phyloP scores from a whole-genome alignment of 2,329 filamentous ascomycete genomes.

The Trichoderma citrinoviride region DNA sequence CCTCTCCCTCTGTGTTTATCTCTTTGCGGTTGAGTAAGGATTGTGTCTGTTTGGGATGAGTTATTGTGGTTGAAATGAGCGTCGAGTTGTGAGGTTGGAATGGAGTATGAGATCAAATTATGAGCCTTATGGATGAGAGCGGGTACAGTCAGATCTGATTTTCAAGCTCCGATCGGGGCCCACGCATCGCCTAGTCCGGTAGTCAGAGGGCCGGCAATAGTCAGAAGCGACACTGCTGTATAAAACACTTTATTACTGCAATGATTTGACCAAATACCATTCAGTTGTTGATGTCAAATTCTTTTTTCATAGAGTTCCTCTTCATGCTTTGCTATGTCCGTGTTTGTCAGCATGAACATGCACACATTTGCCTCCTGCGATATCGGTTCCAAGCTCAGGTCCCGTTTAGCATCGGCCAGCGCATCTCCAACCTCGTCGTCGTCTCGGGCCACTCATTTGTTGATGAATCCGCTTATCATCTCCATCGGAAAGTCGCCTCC shows the following conservation, averaged over 20 bases:
- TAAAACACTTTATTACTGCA: background rate
- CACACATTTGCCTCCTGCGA: too few relatives aligned
- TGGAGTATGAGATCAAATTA: background rate
- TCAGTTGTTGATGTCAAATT: too few relatives aligned
- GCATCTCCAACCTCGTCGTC: too few relatives aligned
- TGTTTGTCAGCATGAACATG: too few relatives aligned
- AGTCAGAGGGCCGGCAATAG: background rate
- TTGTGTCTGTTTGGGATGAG: background rate
- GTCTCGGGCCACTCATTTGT: too few relatives aligned
- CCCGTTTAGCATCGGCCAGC: too few relatives aligned
- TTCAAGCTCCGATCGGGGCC: slow-evolving; percentile 13
- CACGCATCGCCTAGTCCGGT: background rate
- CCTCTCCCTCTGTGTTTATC: background rate
- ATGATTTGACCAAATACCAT: background rate
- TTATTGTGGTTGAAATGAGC: background rate
- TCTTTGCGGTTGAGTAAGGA: background rate
- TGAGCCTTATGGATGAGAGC: background rate
- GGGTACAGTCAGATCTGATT: slow-evolving; percentile 6
- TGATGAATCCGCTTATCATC: background rate
- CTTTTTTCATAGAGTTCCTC: too few relatives aligned
- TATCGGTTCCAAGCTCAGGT: too few relatives aligned
- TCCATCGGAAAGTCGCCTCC: slow-evolving; percentile 17
- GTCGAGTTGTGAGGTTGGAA: background rate
- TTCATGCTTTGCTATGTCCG: too few relatives aligned
- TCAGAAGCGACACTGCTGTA: background rate